Percentiles rank a stretch among this genome's conserved stretches.
Conservation (phyloP, 345 rosid genomes). For the Cardamine chenopodiifolia region DNA sequence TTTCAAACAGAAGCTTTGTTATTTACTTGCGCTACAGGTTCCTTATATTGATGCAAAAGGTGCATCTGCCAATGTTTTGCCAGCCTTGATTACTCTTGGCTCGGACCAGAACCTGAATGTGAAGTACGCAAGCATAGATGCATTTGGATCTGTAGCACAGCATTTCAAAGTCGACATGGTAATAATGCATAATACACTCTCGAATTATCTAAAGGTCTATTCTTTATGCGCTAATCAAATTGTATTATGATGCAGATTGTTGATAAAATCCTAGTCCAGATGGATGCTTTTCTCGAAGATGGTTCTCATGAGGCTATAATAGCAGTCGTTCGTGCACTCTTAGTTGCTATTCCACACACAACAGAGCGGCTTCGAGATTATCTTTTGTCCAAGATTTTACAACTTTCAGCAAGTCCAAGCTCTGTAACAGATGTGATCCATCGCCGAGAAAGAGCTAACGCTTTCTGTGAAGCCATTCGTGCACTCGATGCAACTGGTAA, state of each 20-base stretch:
- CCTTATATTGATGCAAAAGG: conserved; percentile 80
- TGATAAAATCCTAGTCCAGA: conserved; percentile 95
- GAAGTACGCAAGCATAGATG: conserved; percentile 94
- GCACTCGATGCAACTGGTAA: conserved; percentile 96
- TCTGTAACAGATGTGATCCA: conserved; percentile 64
- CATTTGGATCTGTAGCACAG: conserved; percentile 95
- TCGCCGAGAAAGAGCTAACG: conserved; percentile 85
- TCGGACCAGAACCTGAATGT: conserved; percentile 90
- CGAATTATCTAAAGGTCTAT: not conserved
- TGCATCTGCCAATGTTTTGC: conserved; percentile 80
- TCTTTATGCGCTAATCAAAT: conserved; percentile 30
- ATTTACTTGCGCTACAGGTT: conserved; percentile 53
- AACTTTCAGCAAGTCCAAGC: conserved; percentile 64
- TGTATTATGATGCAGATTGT: conserved; percentile 65
- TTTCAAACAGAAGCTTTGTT: not conserved
- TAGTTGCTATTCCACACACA: conserved; percentile 89
- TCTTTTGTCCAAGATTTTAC: conserved; percentile 88
- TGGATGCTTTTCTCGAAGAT: conserved; percentile 99
- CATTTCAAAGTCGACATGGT: conserved; percentile 94
- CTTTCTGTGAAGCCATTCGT: conserved; percentile 90
- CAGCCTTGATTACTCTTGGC: conserved; percentile 93
- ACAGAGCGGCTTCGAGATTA: conserved; percentile 88
- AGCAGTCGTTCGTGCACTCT: conserved; percentile 85
- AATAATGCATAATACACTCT: conserved; percentile 3
- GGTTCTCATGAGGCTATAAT: conserved; percentile 95